Percentiles rank a stretch among this genome's conserved stretches.
Evolutionary conservation across 352 stramenopile species (phyloP).

Genomic region (Globisporangium cystogenes): DNA sequence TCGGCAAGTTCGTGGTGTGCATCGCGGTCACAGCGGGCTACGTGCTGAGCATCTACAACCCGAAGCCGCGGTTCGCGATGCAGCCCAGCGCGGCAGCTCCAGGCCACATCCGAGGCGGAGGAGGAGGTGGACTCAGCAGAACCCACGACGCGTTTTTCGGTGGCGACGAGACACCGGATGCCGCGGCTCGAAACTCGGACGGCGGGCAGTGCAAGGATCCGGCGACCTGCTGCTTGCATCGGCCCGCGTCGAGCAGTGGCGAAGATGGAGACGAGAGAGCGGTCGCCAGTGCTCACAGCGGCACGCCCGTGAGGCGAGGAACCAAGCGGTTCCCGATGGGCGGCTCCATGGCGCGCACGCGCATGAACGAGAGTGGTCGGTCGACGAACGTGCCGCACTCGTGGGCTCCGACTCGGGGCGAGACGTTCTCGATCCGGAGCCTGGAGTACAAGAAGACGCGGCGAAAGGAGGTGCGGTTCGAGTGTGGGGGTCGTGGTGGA

Average conservation of each 20-base stretch:
- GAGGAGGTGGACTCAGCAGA: not conserved
- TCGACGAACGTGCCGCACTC: constrained; percentile 52
- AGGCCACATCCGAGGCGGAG: not conserved
- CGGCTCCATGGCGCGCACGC: constrained; percentile 44
- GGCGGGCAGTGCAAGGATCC: constrained; percentile 27
- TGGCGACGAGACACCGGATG: constrained; percentile 2
- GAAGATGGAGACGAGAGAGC: not conserved
- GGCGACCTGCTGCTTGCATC: constrained; percentile 51
- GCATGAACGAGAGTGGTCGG: constrained; percentile 38
- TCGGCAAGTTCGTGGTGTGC: constrained; percentile 59
- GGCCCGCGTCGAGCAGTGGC: not conserved
- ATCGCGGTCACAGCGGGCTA: constrained; percentile 40
- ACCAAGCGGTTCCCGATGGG: constrained; percentile 47
- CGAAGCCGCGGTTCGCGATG: constrained; percentile 8
- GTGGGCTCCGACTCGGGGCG: constrained; percentile 38
- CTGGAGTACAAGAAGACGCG: constrained; percentile 77
- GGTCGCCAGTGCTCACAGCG: not conserved
- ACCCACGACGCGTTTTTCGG: not conserved
- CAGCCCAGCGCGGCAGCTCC: not conserved
- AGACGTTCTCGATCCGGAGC: constrained; percentile 68
- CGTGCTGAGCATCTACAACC: constrained; percentile 52
- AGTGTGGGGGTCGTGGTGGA: not conserved
- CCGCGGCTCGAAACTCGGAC: constrained; percentile 20
- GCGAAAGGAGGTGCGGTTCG: constrained; percentile 55
- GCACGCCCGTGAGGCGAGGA: constrained; percentile 5